Conservation (phyloP, 2,329 filamentous ascomycete species). For the Cryphonectria japonica region DNA sequence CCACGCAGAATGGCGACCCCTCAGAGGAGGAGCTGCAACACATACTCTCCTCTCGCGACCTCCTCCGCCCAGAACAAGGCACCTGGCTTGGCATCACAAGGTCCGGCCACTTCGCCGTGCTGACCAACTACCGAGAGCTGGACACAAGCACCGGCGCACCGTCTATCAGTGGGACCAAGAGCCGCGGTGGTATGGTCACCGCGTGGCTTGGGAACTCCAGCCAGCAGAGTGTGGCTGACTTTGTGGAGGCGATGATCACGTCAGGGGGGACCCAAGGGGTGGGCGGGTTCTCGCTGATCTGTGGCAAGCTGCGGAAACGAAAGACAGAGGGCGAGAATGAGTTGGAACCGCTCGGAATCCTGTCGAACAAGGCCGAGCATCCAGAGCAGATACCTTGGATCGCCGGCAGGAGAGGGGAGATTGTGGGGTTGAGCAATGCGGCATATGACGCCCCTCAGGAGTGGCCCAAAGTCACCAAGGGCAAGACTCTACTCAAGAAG, state of each 20-base stretch:
- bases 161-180: conserved; percentile 58
- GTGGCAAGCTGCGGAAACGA: conserved; percentile 56
- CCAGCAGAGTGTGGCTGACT: conserved; percentile 52
- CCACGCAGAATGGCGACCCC: conserved; percentile 16
- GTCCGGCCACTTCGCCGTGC: conserved; percentile 62
- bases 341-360: conserved; percentile 59
- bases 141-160: conserved; percentile 52
- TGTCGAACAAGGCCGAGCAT: conserved; percentile 63
- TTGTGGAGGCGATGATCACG: conserved; percentile 56
- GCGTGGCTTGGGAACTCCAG: conserved; percentile 60
- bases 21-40: conserved; percentile 33
- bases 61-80: conserved; percentile 64
- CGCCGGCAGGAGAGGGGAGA: conserved; percentile 52
- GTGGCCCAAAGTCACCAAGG: conserved; percentile 66
- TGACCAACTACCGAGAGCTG: conserved; percentile 69
- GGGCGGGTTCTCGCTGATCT: conserved; percentile 70
- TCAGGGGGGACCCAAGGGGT: conserved; percentile 61
- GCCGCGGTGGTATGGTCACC: conserved; percentile 66
- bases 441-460: conserved; percentile 55
- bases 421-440: conserved; percentile 66
- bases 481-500: conserved; percentile 50
- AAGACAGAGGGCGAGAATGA: conserved; percentile 30
- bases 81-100: conserved; percentile 69
- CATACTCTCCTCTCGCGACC: conserved; percentile 64
- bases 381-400: conserved; percentile 62